phyloP scores from a whole-genome alignment of 2,329 filamentous ascomycete species.

The Verticillium albo-atrum region DNA sequence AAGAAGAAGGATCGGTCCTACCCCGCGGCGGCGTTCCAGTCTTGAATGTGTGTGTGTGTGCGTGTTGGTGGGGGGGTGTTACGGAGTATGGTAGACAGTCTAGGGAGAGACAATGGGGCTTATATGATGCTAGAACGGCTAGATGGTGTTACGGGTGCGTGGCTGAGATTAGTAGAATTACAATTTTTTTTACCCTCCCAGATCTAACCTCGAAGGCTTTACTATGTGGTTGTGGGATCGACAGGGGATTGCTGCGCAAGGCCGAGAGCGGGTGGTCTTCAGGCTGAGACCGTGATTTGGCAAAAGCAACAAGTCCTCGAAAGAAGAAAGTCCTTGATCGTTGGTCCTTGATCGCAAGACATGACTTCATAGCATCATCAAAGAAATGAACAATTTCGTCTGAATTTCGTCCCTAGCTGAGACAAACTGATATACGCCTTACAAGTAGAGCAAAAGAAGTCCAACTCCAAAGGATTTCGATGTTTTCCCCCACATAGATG shows the following conservation, averaged over 20 bases:
- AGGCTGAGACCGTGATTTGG: too few relatives aligned
- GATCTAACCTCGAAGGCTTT: too few relatives aligned
- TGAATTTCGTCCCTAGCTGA: neutral
- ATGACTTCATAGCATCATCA: neutral
- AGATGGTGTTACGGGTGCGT: neutral
- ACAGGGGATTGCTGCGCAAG: too few relatives aligned
- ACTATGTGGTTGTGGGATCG: too few relatives aligned
- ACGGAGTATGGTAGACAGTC: neutral
- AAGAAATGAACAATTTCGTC: neutral
- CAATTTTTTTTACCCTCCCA: too few relatives aligned
- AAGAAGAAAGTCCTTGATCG: too few relatives aligned
- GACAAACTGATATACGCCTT: neutral
- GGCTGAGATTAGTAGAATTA: neutral
- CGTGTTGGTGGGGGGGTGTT: neutral
- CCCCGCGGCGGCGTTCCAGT: slow-evolving; percentile 57
- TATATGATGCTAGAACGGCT: neutral
- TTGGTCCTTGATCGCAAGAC: too few relatives aligned
- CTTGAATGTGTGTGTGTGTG: slow-evolving; percentile 21
- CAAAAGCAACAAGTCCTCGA: too few relatives aligned
- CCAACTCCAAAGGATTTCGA: neutral
- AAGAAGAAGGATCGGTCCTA: slow-evolving; percentile 60
- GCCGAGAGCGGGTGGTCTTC: too few relatives aligned
- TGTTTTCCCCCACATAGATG: neutral
- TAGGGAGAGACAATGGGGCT: neutral
- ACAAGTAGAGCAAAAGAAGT: neutral